Evolutionary conservation across 805 yeast genomes (phyloP), one percentile per base, ranked within the genome.

Genomic region (Yamadazyma sp.): DNA sequence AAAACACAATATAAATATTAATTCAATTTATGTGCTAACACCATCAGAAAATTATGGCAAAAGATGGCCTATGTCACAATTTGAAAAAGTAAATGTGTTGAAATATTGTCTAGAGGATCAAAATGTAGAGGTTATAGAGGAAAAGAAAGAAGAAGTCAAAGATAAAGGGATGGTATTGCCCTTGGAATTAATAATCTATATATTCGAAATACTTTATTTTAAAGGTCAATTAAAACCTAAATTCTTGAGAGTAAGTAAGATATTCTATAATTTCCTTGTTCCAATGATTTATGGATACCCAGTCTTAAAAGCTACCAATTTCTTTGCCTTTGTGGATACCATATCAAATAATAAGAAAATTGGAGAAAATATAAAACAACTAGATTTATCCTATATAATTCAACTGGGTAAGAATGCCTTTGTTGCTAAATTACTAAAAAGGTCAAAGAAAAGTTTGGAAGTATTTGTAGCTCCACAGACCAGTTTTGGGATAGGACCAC

Each of bases 401-500:
- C 98, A 93, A 58, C 73, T 86, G 23, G 98, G 98, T 9, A 88
- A 86, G 55, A 93, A 88, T 58, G 91, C 97, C 4, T 83, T 71
- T 56, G 87, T 91, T 9, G 86, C 97, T 0, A 82, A 85, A 45
- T 55, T 93, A 5, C 63, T 93, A 36, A 76, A 95, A 49, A 70
- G 96, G 26, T 85, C 96, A 36, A 75, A 88, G 7, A 56, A 70
- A 13, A 73, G 69, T 24, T 62, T 93, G 31, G 75, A 78, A 43
- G 64, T 70, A 8, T 88, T 93, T 49, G 74, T 84, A 6, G 96
- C 98, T 0, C 96, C 98, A 3, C 98, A 91, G 54, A 82, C 97
- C 21, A 83, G 94, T 62, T 91, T 93, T 65, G 98, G 98, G 0
- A 73, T 80, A 32, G 84, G 95, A 2, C 97, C 98, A 1, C 62